Evolutionary conservation across 306 rosid species (phyloP), one percentile per base, ranked within the genome.

Genomic region (Prunus armeniaca): DNA sequence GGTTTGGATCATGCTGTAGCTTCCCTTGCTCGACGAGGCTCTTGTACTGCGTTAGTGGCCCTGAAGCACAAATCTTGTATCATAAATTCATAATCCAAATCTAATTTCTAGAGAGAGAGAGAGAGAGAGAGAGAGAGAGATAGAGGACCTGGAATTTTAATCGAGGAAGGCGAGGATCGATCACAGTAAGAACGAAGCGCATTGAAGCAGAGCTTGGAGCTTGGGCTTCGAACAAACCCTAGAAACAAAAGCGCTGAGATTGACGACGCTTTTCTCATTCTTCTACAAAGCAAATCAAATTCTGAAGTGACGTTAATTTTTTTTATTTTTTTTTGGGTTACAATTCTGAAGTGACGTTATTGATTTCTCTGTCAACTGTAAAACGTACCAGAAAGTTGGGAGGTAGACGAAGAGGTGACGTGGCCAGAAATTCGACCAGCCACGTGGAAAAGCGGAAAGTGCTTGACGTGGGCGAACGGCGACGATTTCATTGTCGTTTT

Each of bases 1-100:
- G 98, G 78, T 86, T 85, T 76, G 93, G 87, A 92, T 95, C 98
- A 15, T 88, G 85, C 61, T 74, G 91, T 64, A 95, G 91, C 88
- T 89, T 93, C 86, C 96, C 93, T 79, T 93, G 81, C 72, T 86
- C 83, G 72, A 95, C 91, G 41, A 92, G 88, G 62, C 71, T 84
- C 80, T 52, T 87, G 80, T 90, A 90, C 79, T 81, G 92, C 62
- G 72, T 69, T 47, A 92, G 85, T 50, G 91, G 92, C 58, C 97
- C 98, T 95, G 86, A 76, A 67, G 55, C 46, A 77, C 34, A 18
- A 50, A 63, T n/a, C 18, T 9, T 25, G 68, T 7, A 52, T 13
- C 58, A 45, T 60, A 49, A 19, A 60, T 20, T 12, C 69, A n/a
- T 12, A 60, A 41, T 19, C 11, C 34, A 8, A 15, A 17, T 12